These are phyloP conservation scores for Chaetomium strumarium DNA, from an alignment of 2,329 filamentous ascomycete species.

Conservation along the genomic window DNA sequence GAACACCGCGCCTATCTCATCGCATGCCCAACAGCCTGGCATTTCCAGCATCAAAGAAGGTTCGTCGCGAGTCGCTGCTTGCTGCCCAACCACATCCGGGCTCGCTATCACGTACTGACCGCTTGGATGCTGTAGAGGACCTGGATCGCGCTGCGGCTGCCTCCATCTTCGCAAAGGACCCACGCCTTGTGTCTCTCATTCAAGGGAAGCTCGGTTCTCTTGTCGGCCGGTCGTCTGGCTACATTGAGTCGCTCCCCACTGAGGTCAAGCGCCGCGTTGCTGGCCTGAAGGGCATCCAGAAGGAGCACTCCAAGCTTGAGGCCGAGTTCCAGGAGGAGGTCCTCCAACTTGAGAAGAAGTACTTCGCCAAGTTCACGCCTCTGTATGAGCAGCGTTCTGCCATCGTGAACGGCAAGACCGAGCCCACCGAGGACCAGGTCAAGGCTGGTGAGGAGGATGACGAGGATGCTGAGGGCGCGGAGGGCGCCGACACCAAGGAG, in stretches of 20 bases:
- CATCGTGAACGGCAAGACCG: slow-evolving; percentile 80
- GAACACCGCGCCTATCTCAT: slow-evolving; percentile 93
- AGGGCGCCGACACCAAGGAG: slow-evolving; percentile 48
- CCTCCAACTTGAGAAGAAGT: slow-evolving; percentile 97
- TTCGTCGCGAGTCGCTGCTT: slow-evolving; percentile 41
- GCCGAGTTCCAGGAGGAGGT: slow-evolving; percentile 98
- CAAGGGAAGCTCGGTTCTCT: slow-evolving; percentile 91
- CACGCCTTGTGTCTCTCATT: slow-evolving; percentile 92
- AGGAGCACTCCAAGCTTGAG: slow-evolving; percentile 97
- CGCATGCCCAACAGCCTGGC: slow-evolving; percentile 90
- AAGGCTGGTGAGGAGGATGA: slow-evolving; percentile 77
- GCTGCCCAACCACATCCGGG: slow-evolving; percentile 19
- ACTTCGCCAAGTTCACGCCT: slow-evolving; percentile 97
- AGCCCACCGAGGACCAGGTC: slow-evolving; percentile 84
- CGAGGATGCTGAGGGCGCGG: slow-evolving; percentile 56
- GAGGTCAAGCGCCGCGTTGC: slow-evolving; percentile 89
- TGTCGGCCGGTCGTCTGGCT: slow-evolving; percentile 91
- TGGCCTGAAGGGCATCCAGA: slow-evolving; percentile 95
- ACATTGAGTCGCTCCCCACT: slow-evolving; percentile 90
- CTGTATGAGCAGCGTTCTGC: slow-evolving; percentile 91
- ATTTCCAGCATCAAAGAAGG: slow-evolving; percentile 97
- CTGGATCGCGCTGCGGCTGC: slow-evolving; percentile 81
- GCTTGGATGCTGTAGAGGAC: slow-evolving; percentile 65
- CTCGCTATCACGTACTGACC: slow-evolving; percentile 11
- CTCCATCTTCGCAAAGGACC: slow-evolving; percentile 92